phyloP scores from a whole-genome alignment of 306 rosid genomes.

The Erythrophleum fordii region DNA sequence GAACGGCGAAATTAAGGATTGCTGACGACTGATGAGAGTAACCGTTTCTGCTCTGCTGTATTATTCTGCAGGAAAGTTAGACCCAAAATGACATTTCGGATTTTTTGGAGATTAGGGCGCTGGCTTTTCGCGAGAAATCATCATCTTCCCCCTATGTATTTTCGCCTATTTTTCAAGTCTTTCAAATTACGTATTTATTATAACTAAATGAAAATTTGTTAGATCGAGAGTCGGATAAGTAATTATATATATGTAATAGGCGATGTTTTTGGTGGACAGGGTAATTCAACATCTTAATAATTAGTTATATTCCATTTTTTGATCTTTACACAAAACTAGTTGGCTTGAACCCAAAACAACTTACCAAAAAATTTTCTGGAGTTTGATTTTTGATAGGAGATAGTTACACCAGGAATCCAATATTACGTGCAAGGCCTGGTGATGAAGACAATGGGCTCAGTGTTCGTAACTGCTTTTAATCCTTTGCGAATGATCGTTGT shows the following conservation, averaged over 20 bases:
- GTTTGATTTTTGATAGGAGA: too few relatives aligned
- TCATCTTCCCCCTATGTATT: neutral
- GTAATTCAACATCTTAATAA: too few relatives aligned
- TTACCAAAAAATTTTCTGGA: too few relatives aligned
- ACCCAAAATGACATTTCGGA: constrained; percentile 69
- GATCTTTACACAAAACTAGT: too few relatives aligned
- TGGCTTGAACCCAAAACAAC: too few relatives aligned
- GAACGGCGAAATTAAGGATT: too few relatives aligned
- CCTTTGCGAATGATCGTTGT: constrained; percentile 78
- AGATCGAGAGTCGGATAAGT: too few relatives aligned
- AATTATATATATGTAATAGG: too few relatives aligned
- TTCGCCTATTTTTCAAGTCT: too few relatives aligned
- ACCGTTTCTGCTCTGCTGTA: neutral
- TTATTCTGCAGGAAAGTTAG: constrained; percentile 68
- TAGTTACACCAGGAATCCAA: constrained; percentile 68
- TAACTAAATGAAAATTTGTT: neutral
- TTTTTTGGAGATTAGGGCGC: constrained; percentile 66
- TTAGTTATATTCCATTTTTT: too few relatives aligned
- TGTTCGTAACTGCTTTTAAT: constrained; percentile 79
- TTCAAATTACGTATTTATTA: too few relatives aligned
- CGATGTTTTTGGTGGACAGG: constrained; percentile 28
- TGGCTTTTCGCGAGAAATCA: constrained; percentile 82
- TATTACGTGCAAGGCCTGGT: constrained; percentile 80
- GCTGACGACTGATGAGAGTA: too few relatives aligned
- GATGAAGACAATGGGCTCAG: constrained; percentile 70